Conservation (phyloP, 2,329 filamentous ascomycete genomes). For the Coniella lustricola region DNA sequence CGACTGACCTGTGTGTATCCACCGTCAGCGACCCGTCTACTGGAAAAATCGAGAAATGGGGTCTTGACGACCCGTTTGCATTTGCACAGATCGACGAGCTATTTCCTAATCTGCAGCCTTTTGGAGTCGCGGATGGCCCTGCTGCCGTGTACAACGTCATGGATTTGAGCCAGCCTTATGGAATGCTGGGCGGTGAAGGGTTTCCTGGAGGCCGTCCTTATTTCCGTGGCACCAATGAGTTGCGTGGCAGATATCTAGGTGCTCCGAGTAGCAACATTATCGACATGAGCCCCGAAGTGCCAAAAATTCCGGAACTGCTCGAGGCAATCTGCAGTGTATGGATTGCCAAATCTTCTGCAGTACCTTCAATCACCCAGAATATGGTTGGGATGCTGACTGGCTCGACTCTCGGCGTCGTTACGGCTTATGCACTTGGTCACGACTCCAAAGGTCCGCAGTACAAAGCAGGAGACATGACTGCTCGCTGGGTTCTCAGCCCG, state of each 20-base stretch:
- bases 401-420: constrained; percentile 75
- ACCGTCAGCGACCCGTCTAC: constrained; percentile 72
- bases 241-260: constrained; percentile 67
- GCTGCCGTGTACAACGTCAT: constrained; percentile 78
- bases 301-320: constrained; percentile 60
- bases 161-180: constrained; percentile 82
- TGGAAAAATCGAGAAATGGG: constrained; percentile 77
- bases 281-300: constrained; percentile 65
- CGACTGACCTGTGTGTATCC: constrained; percentile 69
- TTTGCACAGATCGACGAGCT: constrained; percentile 74
- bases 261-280: constrained; percentile 49
- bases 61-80: constrained; percentile 64
- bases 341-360: constrained; percentile 74
- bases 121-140: constrained; percentile 71
- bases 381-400: constrained; percentile 77
- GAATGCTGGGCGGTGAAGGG: constrained; percentile 78
- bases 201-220: constrained; percentile 76
- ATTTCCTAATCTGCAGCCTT: constrained; percentile 65
- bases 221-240: constrained; percentile 67
- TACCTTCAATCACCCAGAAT: constrained; percentile 67
- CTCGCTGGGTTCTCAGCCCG: constrained; percentile 83
- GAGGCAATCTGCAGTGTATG: constrained; percentile 76
- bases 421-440: constrained; percentile 68
- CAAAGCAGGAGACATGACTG: constrained; percentile 70
- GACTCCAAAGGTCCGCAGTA: constrained; percentile 54